A percentile compares a stretch with the other conserved stretches of the same genome.
phyloP scores from a whole-genome alignment of 202 grass and related monocot species.

The Schoenoplectus tabernaemontani region DNA sequence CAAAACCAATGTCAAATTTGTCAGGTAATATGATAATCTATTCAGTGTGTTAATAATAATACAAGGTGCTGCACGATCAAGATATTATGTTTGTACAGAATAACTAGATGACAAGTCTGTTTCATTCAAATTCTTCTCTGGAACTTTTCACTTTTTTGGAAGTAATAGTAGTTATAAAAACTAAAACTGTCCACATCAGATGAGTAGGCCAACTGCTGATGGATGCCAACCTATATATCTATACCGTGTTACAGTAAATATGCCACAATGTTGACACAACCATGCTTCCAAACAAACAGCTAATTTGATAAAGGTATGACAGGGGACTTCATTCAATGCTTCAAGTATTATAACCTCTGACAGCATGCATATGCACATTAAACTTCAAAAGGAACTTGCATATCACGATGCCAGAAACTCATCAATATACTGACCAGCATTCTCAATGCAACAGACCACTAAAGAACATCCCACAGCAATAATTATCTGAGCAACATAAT shows the following conservation, averaged over 20 bases:
- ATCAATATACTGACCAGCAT: not conserved
- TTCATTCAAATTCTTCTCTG: not conserved
- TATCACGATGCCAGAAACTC: not conserved
- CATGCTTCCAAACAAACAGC: not conserved
- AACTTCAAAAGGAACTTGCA: not conserved
- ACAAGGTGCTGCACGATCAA: not conserved
- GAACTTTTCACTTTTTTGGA: not conserved
- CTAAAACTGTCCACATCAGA: not conserved
- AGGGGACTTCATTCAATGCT: not conserved
- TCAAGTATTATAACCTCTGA: not conserved
- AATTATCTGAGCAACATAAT: not conserved
- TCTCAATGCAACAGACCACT: not conserved
- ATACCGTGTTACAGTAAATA: not conserved
- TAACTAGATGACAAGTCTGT: not conserved
- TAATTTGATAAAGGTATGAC: not conserved
- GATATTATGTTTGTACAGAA: not conserved
- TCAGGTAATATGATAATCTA: not conserved
- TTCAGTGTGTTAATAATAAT: not conserved
- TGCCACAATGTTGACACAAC: not conserved
- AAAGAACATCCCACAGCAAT: not conserved
- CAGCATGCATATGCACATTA: constrained; percentile 4
- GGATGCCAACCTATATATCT: not conserved
- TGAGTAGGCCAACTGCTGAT: not conserved
- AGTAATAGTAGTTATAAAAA: not conserved
- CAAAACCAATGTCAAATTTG: not conserved